Base-by-base conservation (phyloP, 139 green algal genomes). In the Chlorella sp. region DNA sequence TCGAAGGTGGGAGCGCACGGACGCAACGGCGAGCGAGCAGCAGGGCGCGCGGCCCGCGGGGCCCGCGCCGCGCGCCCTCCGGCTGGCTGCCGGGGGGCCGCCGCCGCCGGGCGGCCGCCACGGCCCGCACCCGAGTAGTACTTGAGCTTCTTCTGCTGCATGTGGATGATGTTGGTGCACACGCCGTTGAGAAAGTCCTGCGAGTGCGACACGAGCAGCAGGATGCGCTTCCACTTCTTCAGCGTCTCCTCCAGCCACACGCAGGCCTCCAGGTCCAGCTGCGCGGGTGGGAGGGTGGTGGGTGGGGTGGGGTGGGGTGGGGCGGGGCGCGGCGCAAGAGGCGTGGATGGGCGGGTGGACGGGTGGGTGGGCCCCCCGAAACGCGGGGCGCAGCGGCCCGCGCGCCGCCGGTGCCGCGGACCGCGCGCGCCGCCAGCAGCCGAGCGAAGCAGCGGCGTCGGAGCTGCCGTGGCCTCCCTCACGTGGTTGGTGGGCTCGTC, bases 141-240 rank as follows among this genome's bases (percentile, higher is more conserved):
- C n/a, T 87, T 91, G 46, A 99, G 87, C 90, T 94, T 86, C 84
- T 95, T 94, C 67, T 95, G 84, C 45, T 93, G 89, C 84, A 98
- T 90, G 79, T 93, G 91, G 51, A 98, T 94, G 82, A 97, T 98
- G 88, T 98, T 95, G 71, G 95, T 98, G 85, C 93, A 98, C 33
- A 99, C 95, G 56, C 91, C 92, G 81, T 99, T 98, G 15, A 99
- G 85, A 80, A 98, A 98, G 84, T 98, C 95, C 84, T 97, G 77
- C 40, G 77, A 96, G 87, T 98, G 95, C 2, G 85, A 94, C 23
- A 98, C 89, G 36, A 98, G 71, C 51, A 99, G 82, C 58, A 98
- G 85, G 77, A 94, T 96, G 76, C 93, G 91, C 60, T 94, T 93
- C 82, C 94, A 98, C 29, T 94, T 93, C 55, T 88, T 89, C 62